Evolutionary conservation across 225 moss, liverwort and hornwort genomes (phyloP), one percentile per base, ranked within the genome.

Genomic region (Polytrichum formosum): DNA sequence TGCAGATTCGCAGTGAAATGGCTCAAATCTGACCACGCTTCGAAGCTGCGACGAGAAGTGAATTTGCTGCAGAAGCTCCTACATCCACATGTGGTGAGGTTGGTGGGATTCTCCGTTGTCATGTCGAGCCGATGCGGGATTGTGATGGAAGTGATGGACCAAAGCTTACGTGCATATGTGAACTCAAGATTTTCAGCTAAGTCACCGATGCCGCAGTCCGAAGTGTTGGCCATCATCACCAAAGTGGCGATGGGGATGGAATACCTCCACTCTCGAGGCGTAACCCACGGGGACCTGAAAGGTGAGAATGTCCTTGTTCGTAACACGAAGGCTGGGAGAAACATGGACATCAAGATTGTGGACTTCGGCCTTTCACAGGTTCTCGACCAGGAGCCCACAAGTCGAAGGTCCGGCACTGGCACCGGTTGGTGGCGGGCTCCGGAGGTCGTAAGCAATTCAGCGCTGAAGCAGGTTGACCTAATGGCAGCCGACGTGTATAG

Each of bases 401-500:
- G 0, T 30, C 54, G 37, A 30, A 33, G 22, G 7, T 16, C 17
- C 5, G 68, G 64, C 7, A 46, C 75, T 46, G 70, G 63, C 9
- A 35, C 74, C 35, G 66, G 75, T 33, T 54, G 67, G 64, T 81
- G 84, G 78, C 75, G 70, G 54, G 81, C 81, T 9, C 81, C 81
- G 18, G 81, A 84, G 70, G 67, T 75, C 4, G 65, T 80, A 28
- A 9, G 0, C 6, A 61, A 28, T 55, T 53, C 31, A 59, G 28
- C 35, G 18, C 6, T 21, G 0, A 35, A 6, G 18, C 7, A 0
- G 13, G 26, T 71, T n/a, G 71, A 74, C 26, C 7, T 5, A 62
- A 77, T 77, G 54, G 83, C 83, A 71, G 79, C 74, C 2, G 75
- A 84, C 72, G 77, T 77, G 27, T 84, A 77, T 65, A 80, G 80